A percentile compares a stretch with the other conserved stretches of the same genome.
These are phyloP conservation scores for Barnettozyma sp. DNA, from an alignment of 805 yeast species.

Conservation along the genomic window DNA sequence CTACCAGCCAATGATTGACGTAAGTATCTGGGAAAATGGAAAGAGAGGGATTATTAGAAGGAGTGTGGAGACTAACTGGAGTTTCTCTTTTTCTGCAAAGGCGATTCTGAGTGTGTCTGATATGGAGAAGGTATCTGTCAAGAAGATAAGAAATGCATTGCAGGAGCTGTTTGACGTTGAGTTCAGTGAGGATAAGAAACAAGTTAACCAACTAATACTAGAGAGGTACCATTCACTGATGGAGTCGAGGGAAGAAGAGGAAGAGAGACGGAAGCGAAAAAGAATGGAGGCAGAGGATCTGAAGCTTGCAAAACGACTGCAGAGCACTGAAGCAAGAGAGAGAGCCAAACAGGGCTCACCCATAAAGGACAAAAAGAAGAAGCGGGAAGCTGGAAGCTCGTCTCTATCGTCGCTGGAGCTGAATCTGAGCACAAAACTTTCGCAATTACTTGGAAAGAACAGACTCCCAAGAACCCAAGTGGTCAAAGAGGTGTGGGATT, in stretches of 20 bases:
- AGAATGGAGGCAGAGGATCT: conserved; percentile 45
- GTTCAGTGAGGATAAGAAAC: conserved; percentile 43
- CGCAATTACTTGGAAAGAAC: conserved; percentile 38
- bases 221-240: conserved; percentile 45
- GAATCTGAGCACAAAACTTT: conserved; percentile 45
- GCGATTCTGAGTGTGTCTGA: conserved; percentile 70
- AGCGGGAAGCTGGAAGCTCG: conserved; percentile 15
- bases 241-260: conserved; percentile 33
- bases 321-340: no score
- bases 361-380: conserved; percentile 14
- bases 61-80: conserved; percentile 6
- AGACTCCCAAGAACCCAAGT: conserved; percentile 60
- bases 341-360: no score
- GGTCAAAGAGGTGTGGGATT: conserved; percentile 62
- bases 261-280: conserved; percentile 24
- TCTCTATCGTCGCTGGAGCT: conserved; percentile 35
- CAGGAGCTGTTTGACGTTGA: conserved; percentile 59
- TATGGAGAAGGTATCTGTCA: conserved; percentile 61
- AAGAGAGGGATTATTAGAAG: neutral
- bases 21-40: conserved; percentile 26
- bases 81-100: no score
- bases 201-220: conserved; percentile 53
- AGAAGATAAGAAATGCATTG: conserved; percentile 63
- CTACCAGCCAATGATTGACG: conserved; percentile 61
- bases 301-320: conserved; percentile 43